These are phyloP conservation scores for Pleurotus ostreatus DNA, from an alignment of 768 basidiomycete genomes.

Conservation along the genomic window DNA sequence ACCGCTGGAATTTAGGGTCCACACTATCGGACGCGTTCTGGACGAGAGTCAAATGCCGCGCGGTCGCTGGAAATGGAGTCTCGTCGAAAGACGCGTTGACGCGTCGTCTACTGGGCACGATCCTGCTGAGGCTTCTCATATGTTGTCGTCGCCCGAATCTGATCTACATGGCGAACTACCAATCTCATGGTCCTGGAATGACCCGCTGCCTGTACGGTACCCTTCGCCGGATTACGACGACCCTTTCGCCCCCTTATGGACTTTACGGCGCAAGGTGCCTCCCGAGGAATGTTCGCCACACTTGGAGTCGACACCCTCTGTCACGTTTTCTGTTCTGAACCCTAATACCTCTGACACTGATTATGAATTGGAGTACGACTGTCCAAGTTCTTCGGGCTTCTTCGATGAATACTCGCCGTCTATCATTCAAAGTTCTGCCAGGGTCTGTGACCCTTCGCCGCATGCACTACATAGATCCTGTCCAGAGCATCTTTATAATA, in stretches of 20 bases:
- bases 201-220: conserved; percentile 21
- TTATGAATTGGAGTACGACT: neutral
- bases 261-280: conserved; percentile 33
- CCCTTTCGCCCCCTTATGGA: conserved; percentile 40
- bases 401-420: neutral
- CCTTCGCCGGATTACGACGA: conserved; percentile 43
- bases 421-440: neutral
- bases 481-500: neutral
- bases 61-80: no score
- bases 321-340: neutral
- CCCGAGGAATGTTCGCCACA: neutral
- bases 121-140: no score
- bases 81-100: no score
- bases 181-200: neutral
- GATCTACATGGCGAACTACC: neutral
- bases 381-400: neutral
- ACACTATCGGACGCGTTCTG: neutral
- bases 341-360: neutral
- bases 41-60: neutral
- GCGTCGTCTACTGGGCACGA: no score
- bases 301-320: neutral
- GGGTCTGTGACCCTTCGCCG: neutral
- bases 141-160: neutral
- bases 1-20: conserved; percentile 4
- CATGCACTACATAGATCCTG: neutral